A percentile compares a stretch with the other conserved stretches of the same genome.
Evolutionary conservation across 2,329 filamentous ascomycete species (phyloP).

Genomic region (Endocalyx cinctus): DNA sequence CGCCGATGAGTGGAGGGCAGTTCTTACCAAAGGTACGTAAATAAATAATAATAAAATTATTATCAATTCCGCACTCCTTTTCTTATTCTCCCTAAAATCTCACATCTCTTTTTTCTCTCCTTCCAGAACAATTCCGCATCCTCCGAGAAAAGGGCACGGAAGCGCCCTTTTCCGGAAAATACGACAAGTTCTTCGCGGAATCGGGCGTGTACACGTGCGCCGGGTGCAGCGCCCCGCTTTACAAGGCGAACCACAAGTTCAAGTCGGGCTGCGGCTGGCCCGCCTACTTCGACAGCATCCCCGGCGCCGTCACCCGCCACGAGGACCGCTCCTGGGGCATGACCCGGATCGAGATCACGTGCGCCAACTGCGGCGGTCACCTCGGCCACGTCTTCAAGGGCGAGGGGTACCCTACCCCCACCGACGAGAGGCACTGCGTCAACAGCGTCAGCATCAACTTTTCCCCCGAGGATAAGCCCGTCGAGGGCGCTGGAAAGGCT

Average conservation of each 20-base stretch:
- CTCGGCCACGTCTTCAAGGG: conserved; percentile 90
- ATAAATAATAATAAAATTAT: conserved; percentile 8
- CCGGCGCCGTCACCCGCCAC: conserved; percentile 80
- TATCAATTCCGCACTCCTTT: background rate
- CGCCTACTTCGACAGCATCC: conserved; percentile 93
- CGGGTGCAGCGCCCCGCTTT: conserved; percentile 81
- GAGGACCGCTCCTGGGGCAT: conserved; percentile 76
- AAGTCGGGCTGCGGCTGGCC: conserved; percentile 96
- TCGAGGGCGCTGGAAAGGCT: too few relatives aligned
- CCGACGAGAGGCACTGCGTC: conserved; percentile 94
- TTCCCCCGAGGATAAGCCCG: conserved; percentile 60
- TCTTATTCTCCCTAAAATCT: conserved; percentile 4
- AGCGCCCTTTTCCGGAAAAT: conserved; percentile 71
- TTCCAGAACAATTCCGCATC: conserved; percentile 89
- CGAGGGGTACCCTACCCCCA: conserved; percentile 77
- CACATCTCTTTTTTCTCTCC: conserved; percentile 3
- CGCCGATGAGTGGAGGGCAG: conserved; percentile 82
- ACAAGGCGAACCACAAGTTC: conserved; percentile 93
- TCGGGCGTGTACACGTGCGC: conserved; percentile 82
- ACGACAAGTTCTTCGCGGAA: conserved; percentile 77
- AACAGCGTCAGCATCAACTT: conserved; percentile 92
- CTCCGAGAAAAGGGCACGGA: conserved; percentile 92
- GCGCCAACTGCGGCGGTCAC: conserved; percentile 89
- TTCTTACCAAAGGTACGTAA: conserved; percentile 62
- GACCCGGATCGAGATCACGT: conserved; percentile 87